Conservation (phyloP, 2,329 filamentous ascomycete genomes). For the Capronia americana region DNA sequence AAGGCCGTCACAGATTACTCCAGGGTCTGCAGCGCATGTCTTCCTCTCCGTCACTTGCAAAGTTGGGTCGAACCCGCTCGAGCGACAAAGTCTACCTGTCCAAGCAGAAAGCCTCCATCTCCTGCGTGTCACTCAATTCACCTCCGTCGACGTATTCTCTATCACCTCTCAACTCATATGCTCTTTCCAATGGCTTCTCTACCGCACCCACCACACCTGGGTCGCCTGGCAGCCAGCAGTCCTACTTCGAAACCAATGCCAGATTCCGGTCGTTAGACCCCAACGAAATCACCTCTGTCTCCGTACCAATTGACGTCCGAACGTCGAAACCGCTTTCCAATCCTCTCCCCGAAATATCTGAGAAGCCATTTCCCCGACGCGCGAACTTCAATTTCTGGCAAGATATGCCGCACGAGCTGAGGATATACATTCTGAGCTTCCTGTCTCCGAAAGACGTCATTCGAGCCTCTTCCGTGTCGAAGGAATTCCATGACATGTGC, state of each 20-base stretch:
- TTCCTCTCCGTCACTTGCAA: slow-evolving; percentile 75
- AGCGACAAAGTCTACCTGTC: slow-evolving; percentile 66
- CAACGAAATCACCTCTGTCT: slow-evolving; percentile 50
- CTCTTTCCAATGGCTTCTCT: slow-evolving; percentile 60
- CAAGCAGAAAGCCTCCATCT: slow-evolving; percentile 67
- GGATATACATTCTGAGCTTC: slow-evolving; percentile 76
- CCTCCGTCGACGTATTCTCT: slow-evolving; percentile 61
- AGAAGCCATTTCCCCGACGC: slow-evolving; percentile 46
- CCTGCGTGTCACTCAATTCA: slow-evolving; percentile 67
- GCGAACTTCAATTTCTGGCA: slow-evolving; percentile 74
- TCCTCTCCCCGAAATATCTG: slow-evolving; percentile 37
- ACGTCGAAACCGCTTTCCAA: slow-evolving; percentile 43
- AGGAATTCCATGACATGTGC: slow-evolving; percentile 79
- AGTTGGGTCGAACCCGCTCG: slow-evolving; percentile 68
- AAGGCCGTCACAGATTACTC: slow-evolving; percentile 72
- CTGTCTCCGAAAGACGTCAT: slow-evolving; percentile 82
- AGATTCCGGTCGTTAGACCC: slow-evolving; percentile 59
- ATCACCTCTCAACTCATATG: slow-evolving; percentile 57
- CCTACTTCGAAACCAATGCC: slow-evolving; percentile 60
- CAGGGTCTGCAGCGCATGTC: slow-evolving; percentile 80
- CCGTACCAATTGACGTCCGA: slow-evolving; percentile 69
- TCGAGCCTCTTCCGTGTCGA: slow-evolving; percentile 76
- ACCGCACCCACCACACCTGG: slow-evolving; percentile 62
- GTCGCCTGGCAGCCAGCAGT: slow-evolving; percentile 53
- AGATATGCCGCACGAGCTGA: slow-evolving; percentile 80